These are phyloP conservation scores for Amanita jacksonii DNA, from an alignment of 768 basidiomycete species.

Conservation along the genomic window DNA sequence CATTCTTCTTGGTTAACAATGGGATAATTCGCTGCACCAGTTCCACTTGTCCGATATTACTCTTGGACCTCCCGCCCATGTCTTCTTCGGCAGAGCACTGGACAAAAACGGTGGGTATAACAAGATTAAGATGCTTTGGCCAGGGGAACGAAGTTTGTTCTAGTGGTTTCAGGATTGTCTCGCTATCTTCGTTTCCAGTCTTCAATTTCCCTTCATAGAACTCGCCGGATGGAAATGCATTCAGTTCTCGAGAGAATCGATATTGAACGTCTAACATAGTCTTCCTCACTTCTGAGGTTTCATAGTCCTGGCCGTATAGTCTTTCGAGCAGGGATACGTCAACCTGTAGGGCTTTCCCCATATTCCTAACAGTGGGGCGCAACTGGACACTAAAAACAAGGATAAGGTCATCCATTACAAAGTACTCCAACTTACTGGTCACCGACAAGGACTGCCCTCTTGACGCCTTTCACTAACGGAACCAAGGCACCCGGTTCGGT, in stretches of 20 bases:
- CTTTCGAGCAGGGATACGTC: conserved; percentile 57
- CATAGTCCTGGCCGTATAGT: conserved; percentile 33
- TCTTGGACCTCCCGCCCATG: conserved; percentile 48
- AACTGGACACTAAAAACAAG: conserved; percentile 45
- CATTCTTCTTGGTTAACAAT: conserved; percentile 25
- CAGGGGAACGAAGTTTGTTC: conserved; percentile 42
- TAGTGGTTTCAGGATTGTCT: conserved; percentile 28
- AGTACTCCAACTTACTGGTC: conserved; percentile 44
- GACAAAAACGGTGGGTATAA: conserved; percentile 48
- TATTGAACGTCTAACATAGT: conserved; percentile 67
- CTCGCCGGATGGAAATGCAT: conserved; percentile 49
- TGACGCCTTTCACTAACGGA: conserved; percentile 55
- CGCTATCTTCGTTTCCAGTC: conserved; percentile 31
- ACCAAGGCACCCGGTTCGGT: conserved; percentile 59
- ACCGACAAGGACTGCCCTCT: conserved; percentile 51
- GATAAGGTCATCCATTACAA: background rate
- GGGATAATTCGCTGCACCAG: conserved; percentile 38
- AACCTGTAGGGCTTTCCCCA: conserved; percentile 45
- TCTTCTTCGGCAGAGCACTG: conserved; percentile 51
- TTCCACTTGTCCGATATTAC: conserved; percentile 49
- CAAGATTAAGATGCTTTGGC: conserved; percentile 29
- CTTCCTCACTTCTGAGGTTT: conserved; percentile 30
- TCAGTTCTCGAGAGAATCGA: conserved; percentile 49
- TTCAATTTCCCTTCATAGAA: conserved; percentile 50
- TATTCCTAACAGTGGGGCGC: conserved; percentile 51